Evolutionary conservation across 768 basidiomycete species (phyloP), one percentile per base, ranked within the genome.

Genomic region (Pulveroboletus ravenelii): DNA sequence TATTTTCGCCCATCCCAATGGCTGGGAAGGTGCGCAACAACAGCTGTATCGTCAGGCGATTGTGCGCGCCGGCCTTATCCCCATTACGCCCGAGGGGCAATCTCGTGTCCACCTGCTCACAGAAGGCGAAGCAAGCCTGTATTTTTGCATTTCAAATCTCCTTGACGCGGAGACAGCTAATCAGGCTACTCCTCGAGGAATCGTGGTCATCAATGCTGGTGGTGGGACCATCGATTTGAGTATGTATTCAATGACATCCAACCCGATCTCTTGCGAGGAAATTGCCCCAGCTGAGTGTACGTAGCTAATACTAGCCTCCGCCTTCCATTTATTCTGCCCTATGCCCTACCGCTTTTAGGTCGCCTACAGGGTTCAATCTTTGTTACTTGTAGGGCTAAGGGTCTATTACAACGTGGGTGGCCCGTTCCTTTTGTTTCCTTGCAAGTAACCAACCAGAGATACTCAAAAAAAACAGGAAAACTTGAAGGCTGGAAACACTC

Each of bases 301-400:
- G 51, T 9, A 12, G 10, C 6, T 32, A 7, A 30, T 9, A 2
- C 4, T 1, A 1, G 18, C 17, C 3, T 3, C 31, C 12, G 39
- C 18, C 29, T 13, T 32, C 12, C 23, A 14, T 25, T 8, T 10
- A 32, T 18, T n/a, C 23, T 4, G 20, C 20, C 20, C 20, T 23
- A 23, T 32, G 2, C 29, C 36, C 23, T 17, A 2, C 4, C 5
- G 6, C 18, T 20, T 23, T 15, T 42, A 78, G 76, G 74, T 60
- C 67, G 68, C 29, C 70, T 78, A 40, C 64, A 72, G 41, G 77
- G 78, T 20, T 78, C 78, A 0, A 67, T 75, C 1, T 77, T 74
- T 52, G 75, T 79, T 14, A 76, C 65, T 17, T 66, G 70, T 10
- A 66, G 70, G 34, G 75, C 75, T 3, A 55, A 59, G 1, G 51